Conservation (phyloP, 2,329 filamentous ascomycete species). For the Malbranchea cinnamomea region DNA sequence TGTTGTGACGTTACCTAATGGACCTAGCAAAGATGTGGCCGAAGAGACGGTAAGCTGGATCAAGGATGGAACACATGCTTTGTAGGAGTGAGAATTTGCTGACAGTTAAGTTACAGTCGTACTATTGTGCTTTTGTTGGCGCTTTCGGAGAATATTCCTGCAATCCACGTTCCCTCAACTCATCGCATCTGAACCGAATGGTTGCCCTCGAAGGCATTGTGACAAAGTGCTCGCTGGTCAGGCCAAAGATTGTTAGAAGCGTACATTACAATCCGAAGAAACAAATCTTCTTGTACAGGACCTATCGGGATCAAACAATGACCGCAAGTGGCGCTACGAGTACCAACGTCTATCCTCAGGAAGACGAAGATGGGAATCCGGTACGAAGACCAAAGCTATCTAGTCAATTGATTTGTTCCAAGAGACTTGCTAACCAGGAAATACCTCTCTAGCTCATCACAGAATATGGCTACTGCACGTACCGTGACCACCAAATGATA, state of each 20-base stretch:
- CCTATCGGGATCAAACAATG: constrained; percentile 97
- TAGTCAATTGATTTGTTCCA: constrained; percentile 2
- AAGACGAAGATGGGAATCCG: constrained; percentile 85
- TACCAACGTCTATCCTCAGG: constrained; percentile 82
- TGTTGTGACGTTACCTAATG: constrained; percentile 61
- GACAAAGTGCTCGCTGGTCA: constrained; percentile 84
- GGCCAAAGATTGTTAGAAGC: constrained; percentile 95
- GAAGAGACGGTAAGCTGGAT: constrained; percentile 48
- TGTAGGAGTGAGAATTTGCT: background rate
- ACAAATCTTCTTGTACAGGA: constrained; percentile 72
- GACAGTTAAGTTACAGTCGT: constrained; percentile 30
- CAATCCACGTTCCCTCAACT: constrained; percentile 85
- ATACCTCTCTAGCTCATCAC: constrained; percentile 49
- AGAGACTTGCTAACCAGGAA: constrained; percentile 2
- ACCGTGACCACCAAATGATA: constrained; percentile 91
- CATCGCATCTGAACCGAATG: constrained; percentile 85
- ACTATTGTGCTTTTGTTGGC: constrained; percentile 94
- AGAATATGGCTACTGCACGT: constrained; percentile 91
- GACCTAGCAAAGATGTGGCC: constrained; percentile 45
- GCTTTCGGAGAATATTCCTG: constrained; percentile 91
- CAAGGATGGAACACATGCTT: background rate
- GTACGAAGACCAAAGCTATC: no score
- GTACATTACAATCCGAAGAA: constrained; percentile 89
- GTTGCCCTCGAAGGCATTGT: constrained; percentile 96
- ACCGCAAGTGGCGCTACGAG: constrained; percentile 72